Evolutionary conservation across 176 grass and related monocot species (phyloP).

Genomic region (Raddia distichophylla): DNA sequence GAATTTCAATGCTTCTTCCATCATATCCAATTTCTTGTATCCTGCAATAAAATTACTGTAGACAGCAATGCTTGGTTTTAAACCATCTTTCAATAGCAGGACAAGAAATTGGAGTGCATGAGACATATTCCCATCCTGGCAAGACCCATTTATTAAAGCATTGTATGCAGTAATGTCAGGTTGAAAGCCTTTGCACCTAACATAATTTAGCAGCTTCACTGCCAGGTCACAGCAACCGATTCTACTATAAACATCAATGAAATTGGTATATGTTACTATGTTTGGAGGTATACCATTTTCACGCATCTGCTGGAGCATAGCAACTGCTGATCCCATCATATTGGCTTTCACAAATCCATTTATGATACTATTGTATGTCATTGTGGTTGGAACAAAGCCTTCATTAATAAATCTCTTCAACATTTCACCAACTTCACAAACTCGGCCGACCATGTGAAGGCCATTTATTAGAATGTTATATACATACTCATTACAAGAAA

Average conservation of each 20-base stretch:
- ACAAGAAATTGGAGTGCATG: conserved; percentile 59
- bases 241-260: conserved; percentile 78
- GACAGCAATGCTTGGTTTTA: conserved; percentile 53
- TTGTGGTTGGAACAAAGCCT: conserved; percentile 72
- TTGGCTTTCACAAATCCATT: conserved; percentile 66
- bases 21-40: conserved; percentile 72
- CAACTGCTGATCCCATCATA: conserved; percentile 55
- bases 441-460: conserved; percentile 42
- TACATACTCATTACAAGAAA: conserved; percentile 67
- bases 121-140: conserved; percentile 74
- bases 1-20: conserved; percentile 59
- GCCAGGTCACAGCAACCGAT: conserved; percentile 65
- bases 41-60: conserved; percentile 84
- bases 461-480: conserved; percentile 83
- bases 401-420: conserved; percentile 66
- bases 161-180: conserved; percentile 59
- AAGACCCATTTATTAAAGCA: conserved; percentile 63
- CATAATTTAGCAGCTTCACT: conserved; percentile 72
- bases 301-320: conserved; percentile 68
- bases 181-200: conserved; percentile 56
- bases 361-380: conserved; percentile 92
- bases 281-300: conserved; percentile 55
- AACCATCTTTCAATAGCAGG: conserved; percentile 66
- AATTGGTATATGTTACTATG: conserved; percentile 83
- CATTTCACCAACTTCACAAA: conserved; percentile 70